Base-by-base conservation (phyloP, 1,284 basidiomycete genomes). In the Spongispora temasekensis region DNA sequence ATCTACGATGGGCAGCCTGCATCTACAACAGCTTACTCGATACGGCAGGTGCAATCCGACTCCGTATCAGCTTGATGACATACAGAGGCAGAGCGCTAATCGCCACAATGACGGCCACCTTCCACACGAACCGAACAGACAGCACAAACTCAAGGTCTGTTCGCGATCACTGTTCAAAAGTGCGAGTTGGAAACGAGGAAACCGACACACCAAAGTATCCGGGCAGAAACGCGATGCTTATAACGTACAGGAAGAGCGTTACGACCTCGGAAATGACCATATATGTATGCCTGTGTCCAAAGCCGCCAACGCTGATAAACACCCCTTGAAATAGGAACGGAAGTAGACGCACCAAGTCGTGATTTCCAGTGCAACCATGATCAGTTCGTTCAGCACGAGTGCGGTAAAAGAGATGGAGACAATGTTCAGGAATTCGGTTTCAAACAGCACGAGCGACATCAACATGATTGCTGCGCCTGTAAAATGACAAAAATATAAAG, bases 361-460 rank as follows among this genome's bases (percentile, higher is more conserved):
- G 64, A 98, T 96, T 76, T 98, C 95, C 64, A 98, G 76, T 0
- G 95, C 95, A 44, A 99, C 97, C 97, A 99, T 99, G 77, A 99
- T 95, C 55, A 99, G 84, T 74, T 99, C 97, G 76, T 99, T 99
- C 40, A 99, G 78, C 61, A 99, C 89, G 53, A 99, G 81, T 0
- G 97, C 94, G 0, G 96, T 98, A 76, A 98, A 99, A 1, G 96
- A 98, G 67, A 99, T 99, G 21, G 94, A 89, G 50, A 99, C 97
- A 65, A 99, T 98, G 75, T 99, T 97, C 65, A 99, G 77, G 76
- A 99, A 98, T 71, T 99, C 96, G 65, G 88, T 97, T 77, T 99
- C 97, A 76, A 99, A 99, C 2, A 99, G 83, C 2, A 98, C 84
- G 13, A 99, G 86, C 1, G 94, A 97, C 78, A 97, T 88, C 70